Conservation (phyloP, 1,284 basidiomycete species). For the Vanrija sp. region DNA sequence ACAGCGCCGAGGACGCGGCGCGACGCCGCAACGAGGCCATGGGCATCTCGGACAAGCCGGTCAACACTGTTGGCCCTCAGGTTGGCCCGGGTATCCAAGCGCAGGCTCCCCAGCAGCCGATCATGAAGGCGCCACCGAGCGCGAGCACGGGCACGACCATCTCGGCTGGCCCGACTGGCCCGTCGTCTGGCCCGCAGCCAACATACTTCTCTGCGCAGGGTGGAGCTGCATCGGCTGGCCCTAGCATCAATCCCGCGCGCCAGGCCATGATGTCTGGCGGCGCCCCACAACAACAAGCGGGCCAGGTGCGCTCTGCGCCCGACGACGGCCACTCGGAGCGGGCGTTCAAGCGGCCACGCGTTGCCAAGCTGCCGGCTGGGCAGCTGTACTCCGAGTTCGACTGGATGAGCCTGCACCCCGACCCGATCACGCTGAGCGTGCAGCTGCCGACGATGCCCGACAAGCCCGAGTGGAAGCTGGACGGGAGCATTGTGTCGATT, state of each 20-base stretch:
- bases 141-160: slow-evolving; percentile 43
- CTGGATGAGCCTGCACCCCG: slow-evolving; percentile 83
- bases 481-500: slow-evolving; percentile 70
- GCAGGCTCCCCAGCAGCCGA: slow-evolving; percentile 12
- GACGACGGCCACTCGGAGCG: slow-evolving; percentile 6
- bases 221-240: slow-evolving; percentile 3
- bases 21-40: slow-evolving; percentile 82
- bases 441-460: slow-evolving; percentile 72
- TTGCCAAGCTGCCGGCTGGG: slow-evolving; percentile 16
- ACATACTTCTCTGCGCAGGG: no score
- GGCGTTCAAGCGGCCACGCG: slow-evolving; percentile 13
- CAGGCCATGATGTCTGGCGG: slow-evolving; percentile 50
- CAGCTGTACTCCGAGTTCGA: slow-evolving; percentile 52
- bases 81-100: slow-evolving; percentile 30
- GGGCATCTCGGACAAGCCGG: slow-evolving; percentile 23
- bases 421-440: slow-evolving; percentile 75
- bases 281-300: neutral
- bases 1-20: slow-evolving; percentile 92
- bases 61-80: slow-evolving; percentile 27
- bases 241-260: slow-evolving; percentile 39
- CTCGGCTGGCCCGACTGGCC: slow-evolving; percentile 45
- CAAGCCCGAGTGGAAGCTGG: slow-evolving; percentile 86
- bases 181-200: slow-evolving; percentile 49
- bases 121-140: slow-evolving; percentile 25
- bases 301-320: slow-evolving; percentile 4